Evolutionary conservation across 2,329 filamentous ascomycete species (phyloP).

Genomic region (Cylindrodendrum hubeiense): DNA sequence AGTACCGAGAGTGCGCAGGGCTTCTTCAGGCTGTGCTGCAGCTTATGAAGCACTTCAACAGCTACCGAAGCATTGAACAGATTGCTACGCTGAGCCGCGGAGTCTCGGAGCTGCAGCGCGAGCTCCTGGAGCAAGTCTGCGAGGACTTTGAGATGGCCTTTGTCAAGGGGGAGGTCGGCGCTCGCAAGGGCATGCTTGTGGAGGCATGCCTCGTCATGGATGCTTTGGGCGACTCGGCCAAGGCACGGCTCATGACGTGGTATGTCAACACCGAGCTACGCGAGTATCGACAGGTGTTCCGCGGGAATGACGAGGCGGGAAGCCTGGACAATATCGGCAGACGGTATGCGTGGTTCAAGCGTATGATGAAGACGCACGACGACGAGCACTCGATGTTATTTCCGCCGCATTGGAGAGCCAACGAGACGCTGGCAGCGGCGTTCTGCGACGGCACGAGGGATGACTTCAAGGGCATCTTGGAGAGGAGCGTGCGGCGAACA

Average conservation of each 20-base stretch:
- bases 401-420: slow-evolving; percentile 87
- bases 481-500: slow-evolving; percentile 83
- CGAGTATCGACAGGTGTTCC: slow-evolving; percentile 95
- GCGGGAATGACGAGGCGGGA: slow-evolving; percentile 95
- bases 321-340: slow-evolving; percentile 96
- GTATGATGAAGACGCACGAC: slow-evolving; percentile 95
- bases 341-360: slow-evolving; percentile 95
- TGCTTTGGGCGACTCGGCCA: slow-evolving; percentile 88
- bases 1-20: slow-evolving; percentile 95
- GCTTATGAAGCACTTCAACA: slow-evolving; percentile 98
- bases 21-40: slow-evolving; percentile 95
- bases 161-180: slow-evolving; percentile 84
- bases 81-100: slow-evolving; percentile 94
- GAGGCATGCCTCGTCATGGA: slow-evolving; percentile 97
- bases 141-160: slow-evolving; percentile 98
- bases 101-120: slow-evolving; percentile 92
- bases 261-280: slow-evolving; percentile 97
- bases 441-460: slow-evolving; percentile 97
- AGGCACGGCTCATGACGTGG: slow-evolving; percentile 88
- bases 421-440: slow-evolving; percentile 88
- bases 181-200: slow-evolving; percentile 77
- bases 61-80: slow-evolving; percentile 97
- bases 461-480: slow-evolving; percentile 93
- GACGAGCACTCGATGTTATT: slow-evolving; percentile 93
- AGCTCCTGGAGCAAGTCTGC: slow-evolving; percentile 96